Conservation (phyloP, 192 early-diverging fungal species). For the Backusella circina region DNA sequence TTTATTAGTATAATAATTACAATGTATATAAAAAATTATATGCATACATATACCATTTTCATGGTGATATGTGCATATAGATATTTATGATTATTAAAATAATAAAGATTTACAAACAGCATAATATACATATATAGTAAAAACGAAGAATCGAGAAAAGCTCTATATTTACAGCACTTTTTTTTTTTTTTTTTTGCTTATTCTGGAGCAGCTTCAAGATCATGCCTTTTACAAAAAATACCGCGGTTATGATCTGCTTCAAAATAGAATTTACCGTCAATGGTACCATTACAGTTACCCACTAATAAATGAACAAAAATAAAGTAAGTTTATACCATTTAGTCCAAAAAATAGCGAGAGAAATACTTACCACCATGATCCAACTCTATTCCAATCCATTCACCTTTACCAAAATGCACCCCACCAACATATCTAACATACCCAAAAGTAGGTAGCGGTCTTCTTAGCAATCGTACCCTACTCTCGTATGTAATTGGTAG, state of each 20-base stretch:
- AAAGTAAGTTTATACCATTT: neutral
- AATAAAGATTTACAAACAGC: neutral
- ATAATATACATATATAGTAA: neutral
- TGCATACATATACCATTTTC: neutral
- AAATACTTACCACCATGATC: slow-evolving; percentile 28
- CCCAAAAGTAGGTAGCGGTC: slow-evolving; percentile 26
- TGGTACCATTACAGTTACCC: slow-evolving; percentile 28
- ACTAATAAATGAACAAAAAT: slow-evolving; percentile 10
- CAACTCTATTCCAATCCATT: slow-evolving; percentile 30
- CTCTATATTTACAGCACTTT: neutral
- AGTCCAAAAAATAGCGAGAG: neutral
- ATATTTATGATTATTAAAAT: neutral
- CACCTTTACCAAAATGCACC: slow-evolving; percentile 10
- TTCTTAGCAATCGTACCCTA: slow-evolving; percentile 15
- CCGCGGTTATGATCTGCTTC: slow-evolving; percentile 31
- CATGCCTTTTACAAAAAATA: slow-evolving; percentile 25
- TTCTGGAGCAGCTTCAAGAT: neutral
- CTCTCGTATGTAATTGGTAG: slow-evolving; percentile 9
- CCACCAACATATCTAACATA: slow-evolving; percentile 29
- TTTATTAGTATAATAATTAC: neutral
- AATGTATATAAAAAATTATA: neutral
- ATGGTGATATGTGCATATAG: neutral
- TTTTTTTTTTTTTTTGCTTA: neutral
- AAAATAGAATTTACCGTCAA: slow-evolving; percentile 28
- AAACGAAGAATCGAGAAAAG: neutral